Base-by-base conservation (phyloP, 2,329 filamentous ascomycete genomes). In the Nemania serpens region DNA sequence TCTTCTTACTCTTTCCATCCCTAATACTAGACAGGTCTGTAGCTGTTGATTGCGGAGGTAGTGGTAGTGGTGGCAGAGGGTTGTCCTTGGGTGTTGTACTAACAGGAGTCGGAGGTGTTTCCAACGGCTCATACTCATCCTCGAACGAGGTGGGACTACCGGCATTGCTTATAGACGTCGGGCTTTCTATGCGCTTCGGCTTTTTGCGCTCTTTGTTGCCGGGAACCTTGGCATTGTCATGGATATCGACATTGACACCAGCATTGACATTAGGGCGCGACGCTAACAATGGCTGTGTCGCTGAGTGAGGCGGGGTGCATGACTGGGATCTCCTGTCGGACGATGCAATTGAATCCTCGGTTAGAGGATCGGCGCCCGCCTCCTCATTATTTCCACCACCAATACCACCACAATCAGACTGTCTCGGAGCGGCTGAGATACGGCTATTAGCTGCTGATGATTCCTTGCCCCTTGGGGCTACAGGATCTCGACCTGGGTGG, bases 121-220 rank as follows among this genome's bases (percentile, higher is more conserved):
- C 45, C 6, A 49, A 15, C 49, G 52, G 55, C 62, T 66, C 59
- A 49, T 33, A 46, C n/a, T n/a, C n/a, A n/a, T n/a, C n/a, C n/a
- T n/a, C n/a, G n/a, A n/a, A n/a, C n/a, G n/a, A n/a, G n/a, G n/a
- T n/a, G n/a, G n/a, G n/a, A n/a, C n/a, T n/a, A n/a, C n/a, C n/a
- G n/a, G n/a, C n/a, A n/a, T n/a, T n/a, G n/a, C n/a, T n/a, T n/a
- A n/a, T n/a, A n/a, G n/a, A n/a, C n/a, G n/a, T 58, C 60, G 64
- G 46, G 42, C 20, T 52, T 63, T 66, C 60, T 68, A 67, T 39
- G 56, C 55, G 53, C 53, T 63, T 61, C 46, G 60, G 25, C n/a
- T 11, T 36, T 48, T 45, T 55, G 25, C 56, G 50, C 58, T 55
- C 64, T 22, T 63, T 63, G 57, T 67, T 61, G 29, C 29, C 25